These are phyloP conservation scores for Sclerotiophoma versabilis DNA, from an alignment of 2,329 filamentous ascomycete genomes.

Conservation along the genomic window DNA sequence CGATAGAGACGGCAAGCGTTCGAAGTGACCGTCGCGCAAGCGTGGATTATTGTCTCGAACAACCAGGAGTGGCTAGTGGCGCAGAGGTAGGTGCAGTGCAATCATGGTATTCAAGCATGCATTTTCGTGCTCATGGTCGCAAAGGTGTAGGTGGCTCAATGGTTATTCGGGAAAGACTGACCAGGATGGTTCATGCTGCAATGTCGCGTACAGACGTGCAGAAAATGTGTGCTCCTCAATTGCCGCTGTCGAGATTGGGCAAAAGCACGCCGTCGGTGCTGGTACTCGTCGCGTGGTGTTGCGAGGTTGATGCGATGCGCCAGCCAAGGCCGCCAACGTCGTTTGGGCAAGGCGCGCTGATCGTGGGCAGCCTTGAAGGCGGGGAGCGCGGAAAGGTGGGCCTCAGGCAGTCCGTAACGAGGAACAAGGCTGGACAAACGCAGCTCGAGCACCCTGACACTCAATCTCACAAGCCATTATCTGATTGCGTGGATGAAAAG, in stretches of 20 bases:
- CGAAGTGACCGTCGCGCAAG: not conserved
- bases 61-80: not conserved
- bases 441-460: not conserved
- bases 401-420: slow-evolving; percentile 8
- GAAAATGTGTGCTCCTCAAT: slow-evolving; percentile 3
- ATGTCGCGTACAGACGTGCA: slow-evolving; percentile 23
- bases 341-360: slow-evolving; percentile 9
- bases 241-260: not conserved
- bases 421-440: slow-evolving; percentile 1
- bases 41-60: not conserved
- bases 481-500: too few relatives aligned
- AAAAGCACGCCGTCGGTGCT: slow-evolving; percentile 6
- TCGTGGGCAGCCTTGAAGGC: slow-evolving; percentile 7
- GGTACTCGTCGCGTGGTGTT: slow-evolving; percentile 23
- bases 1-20: not conserved
- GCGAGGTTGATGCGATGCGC: slow-evolving; percentile 28
- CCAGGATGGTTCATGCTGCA: slow-evolving; percentile 58
- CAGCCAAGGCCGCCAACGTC: slow-evolving; percentile 18
- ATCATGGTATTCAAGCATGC: slow-evolving; percentile 19
- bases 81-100: not conserved
- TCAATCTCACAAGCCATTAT: not conserved
- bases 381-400: slow-evolving; percentile 17
- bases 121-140: slow-evolving; percentile 20
- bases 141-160: slow-evolving; percentile 29
- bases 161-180: slow-evolving; percentile 39